Conservation (phyloP, 2,329 filamentous ascomycete species). For the Grosmannia clavigera region DNA sequence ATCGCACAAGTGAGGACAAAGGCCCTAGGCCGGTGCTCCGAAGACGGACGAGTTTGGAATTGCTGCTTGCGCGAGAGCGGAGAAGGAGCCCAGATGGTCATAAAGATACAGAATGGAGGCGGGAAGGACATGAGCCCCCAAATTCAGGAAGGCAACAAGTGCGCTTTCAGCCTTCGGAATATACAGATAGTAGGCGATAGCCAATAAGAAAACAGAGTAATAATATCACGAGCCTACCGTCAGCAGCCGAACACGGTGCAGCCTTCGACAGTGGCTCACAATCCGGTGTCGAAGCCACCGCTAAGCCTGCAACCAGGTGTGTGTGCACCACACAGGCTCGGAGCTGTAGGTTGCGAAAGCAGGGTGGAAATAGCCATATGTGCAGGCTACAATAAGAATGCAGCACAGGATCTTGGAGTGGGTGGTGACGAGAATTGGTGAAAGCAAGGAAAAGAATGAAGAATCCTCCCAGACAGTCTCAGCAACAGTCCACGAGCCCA, state of each 20-base stretch:
- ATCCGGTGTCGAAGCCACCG: constrained; percentile 31
- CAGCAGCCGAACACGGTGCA: constrained; percentile 28
- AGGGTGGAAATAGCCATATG: background rate
- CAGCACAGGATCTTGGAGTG: background rate
- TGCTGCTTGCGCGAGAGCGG: background rate
- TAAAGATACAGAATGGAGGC: background rate
- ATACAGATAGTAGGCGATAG: background rate
- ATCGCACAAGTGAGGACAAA: background rate
- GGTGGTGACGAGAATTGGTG: background rate
- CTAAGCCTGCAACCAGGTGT: constrained; percentile 33
- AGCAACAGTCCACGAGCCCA: background rate
- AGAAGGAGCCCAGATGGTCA: background rate
- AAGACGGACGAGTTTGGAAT: background rate
- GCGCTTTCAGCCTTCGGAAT: background rate
- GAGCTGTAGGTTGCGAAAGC: background rate
- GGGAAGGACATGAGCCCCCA: too few species aligned
- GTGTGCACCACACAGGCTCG: constrained; percentile 18
- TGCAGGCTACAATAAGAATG: background rate
- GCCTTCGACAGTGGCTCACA: constrained; percentile 34
- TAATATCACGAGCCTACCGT: too few species aligned
- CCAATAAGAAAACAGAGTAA: too few species aligned
- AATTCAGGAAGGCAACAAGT: background rate
- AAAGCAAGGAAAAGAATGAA: background rate
- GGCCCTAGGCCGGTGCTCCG: background rate
- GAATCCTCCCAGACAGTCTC: background rate